phyloP scores from a whole-genome alignment of 208 protist species.

The Naegleria lovaniensis region DNA sequence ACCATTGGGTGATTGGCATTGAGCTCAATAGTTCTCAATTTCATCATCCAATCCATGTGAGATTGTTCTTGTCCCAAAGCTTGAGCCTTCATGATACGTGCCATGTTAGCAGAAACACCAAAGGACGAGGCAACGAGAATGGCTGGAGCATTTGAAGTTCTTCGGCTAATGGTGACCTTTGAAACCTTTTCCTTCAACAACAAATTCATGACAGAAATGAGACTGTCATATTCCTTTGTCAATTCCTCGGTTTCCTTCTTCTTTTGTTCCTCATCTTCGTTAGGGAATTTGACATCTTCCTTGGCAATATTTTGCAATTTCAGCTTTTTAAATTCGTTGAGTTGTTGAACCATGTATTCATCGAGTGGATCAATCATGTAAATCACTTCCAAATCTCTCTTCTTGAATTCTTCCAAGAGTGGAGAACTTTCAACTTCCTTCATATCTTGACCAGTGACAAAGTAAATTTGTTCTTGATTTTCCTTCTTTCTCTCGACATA shows the following conservation, averaged over 20 bases:
- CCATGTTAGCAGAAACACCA: slow-evolving; percentile 92
- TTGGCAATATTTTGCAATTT: slow-evolving; percentile 91
- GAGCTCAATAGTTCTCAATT: slow-evolving; percentile 90
- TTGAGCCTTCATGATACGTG: slow-evolving; percentile 91
- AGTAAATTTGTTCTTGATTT: slow-evolving; percentile 86
- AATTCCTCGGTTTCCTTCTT: slow-evolving; percentile 78
- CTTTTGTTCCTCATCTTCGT: slow-evolving; percentile 78
- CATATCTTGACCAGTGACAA: slow-evolving; percentile 68
- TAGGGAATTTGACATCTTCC: slow-evolving; percentile 81
- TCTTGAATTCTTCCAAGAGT: slow-evolving; percentile 65
- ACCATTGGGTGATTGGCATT: slow-evolving; percentile 96
- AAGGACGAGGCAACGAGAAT: slow-evolving; percentile 81
- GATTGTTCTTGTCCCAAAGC: slow-evolving; percentile 50
- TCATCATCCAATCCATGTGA: slow-evolving; percentile 44
- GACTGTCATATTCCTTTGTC: slow-evolving; percentile 63
- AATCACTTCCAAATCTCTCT: slow-evolving; percentile 77
- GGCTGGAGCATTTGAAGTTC: slow-evolving; percentile 81
- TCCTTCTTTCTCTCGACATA: slow-evolving; percentile 89
- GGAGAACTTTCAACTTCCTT: slow-evolving; percentile 69
- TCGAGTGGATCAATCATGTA: slow-evolving; percentile 95
- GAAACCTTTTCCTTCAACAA: slow-evolving; percentile 54
- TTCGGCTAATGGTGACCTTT: slow-evolving; percentile 83
- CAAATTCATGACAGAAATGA: slow-evolving; percentile 63
- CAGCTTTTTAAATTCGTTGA: slow-evolving; percentile 88
- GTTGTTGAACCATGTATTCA: slow-evolving; percentile 87